phyloP scores from a whole-genome alignment of 129 eudicot genomes.

The Artemisia annua region DNA sequence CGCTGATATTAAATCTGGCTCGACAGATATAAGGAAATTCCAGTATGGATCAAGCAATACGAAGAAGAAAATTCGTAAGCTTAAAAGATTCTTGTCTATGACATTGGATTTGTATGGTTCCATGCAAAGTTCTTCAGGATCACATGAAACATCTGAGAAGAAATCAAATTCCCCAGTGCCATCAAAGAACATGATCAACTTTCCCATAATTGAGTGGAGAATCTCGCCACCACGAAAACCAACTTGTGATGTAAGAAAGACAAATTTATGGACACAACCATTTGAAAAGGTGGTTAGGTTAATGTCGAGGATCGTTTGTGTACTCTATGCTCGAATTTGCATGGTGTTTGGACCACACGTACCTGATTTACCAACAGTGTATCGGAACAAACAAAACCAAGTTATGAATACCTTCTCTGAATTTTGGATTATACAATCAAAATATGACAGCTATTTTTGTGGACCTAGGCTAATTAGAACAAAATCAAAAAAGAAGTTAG shows the following conservation, averaged over 20 bases:
- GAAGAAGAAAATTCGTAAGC: conserved; percentile 44
- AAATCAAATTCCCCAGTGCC: conserved; percentile 33
- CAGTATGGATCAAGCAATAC: conserved; percentile 51
- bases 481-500: conserved; percentile 29
- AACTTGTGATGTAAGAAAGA: conserved; percentile 32
- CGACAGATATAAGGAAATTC: conserved; percentile 40
- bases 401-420: conserved; percentile 17
- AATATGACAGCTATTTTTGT: conserved; percentile 3
- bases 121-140: conserved; percentile 41
- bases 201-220: conserved; percentile 45
- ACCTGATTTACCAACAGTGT: conserved; percentile 30
- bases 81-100: conserved; percentile 47
- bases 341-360: conserved; percentile 52
- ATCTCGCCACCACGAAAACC: conserved; percentile 38
- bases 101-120: conserved; percentile 54
- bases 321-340: conserved; percentile 60
- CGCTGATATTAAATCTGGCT: conserved; percentile 57
- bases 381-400: conserved; percentile 4
- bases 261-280: conserved; percentile 60
- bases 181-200: conserved; percentile 32
- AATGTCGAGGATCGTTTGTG: conserved; percentile 53
- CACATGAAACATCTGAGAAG: conserved; percentile 49
- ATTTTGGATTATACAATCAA: conserved; percentile 20
- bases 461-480: conserved; percentile 38
- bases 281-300: conserved; percentile 55